Base-by-base conservation (phyloP, 1,284 basidiomycete species). In the Vanrija sp. region DNA sequence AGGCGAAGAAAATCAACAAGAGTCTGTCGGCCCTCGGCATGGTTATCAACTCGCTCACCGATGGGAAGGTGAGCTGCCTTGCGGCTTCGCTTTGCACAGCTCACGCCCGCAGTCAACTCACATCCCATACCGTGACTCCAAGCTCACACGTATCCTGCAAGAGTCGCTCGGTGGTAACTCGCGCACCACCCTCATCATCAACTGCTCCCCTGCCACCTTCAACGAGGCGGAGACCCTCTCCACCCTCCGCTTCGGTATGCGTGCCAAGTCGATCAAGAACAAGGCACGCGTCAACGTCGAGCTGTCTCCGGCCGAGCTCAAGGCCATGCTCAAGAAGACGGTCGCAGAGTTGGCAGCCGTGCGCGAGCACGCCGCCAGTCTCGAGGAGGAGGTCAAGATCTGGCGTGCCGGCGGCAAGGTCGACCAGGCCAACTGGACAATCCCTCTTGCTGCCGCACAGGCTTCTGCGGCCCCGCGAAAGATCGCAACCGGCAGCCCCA, bases 1-100 rank as follows among this genome's bases (percentile, higher is more conserved):
- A 99, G 77, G 96, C 96, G 14, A 99, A 99, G 83, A 99, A 98
- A 83, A 99, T 99, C 80, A 99, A 99, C 81, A 98, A 98, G 79
- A 92, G 89, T 55, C 79, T 99, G 43, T 97, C 93, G 19, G 95
- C 96, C 12, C 84, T 99, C 60, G 96, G 96, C 47, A 98, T 98
- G 94, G 96, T 99, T 73, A 99, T 99, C 77, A 99, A 99, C 69
- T 90, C 95, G 4, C 80, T 99, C 58, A 99, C 96, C 3, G 96
- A 99, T 71, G 84, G 88, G 60, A 98, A 97, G 84, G 93, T 88
- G 63, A 49, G 82, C 55, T 8, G 12, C 12, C 38, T 0, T 21
- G 10, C n/a, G 16, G 0, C 16, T 12, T 19, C 19, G 15, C 21
- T 28, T 28, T 28, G 28, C 28, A 23, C 16, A 28, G 42, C 47